Conservation (phyloP, 225 moss, liverwort and hornwort species). For the Polytrichum formosum region DNA sequence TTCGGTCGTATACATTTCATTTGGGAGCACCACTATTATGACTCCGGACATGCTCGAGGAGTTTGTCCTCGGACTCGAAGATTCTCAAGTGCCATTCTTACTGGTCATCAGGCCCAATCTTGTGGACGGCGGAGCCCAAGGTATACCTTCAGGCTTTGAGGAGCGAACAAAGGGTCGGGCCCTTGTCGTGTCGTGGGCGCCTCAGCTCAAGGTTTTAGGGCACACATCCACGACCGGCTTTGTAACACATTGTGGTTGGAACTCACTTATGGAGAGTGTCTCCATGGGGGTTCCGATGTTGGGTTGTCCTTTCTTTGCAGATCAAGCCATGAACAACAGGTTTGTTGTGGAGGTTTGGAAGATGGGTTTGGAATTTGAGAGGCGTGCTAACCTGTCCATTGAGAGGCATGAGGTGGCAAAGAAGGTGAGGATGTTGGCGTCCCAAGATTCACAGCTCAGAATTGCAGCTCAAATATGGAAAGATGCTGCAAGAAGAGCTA, state of each 20-base stretch:
- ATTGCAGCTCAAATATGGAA: constrained; percentile 1
- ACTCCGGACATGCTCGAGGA: neutral
- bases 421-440: neutral
- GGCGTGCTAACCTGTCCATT: neutral
- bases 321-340: constrained; percentile 6
- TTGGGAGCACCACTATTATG: neutral
- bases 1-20: neutral
- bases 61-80: neutral
- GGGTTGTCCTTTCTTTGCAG: neutral
- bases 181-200: constrained; percentile 1
- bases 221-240: neutral
- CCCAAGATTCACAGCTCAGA: neutral
- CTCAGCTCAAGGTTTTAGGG: neutral
- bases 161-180: neutral
- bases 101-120: neutral
- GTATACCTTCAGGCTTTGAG: neutral
- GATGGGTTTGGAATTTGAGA: constrained; percentile 2
- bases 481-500: neutral
- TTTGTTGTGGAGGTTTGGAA: neutral
- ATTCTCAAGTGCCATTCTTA: neutral
- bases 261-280: neutral
- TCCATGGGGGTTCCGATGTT: constrained; percentile 1
- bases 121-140: neutral
- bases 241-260: constrained; percentile 5
- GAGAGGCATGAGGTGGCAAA: constrained; percentile 1